Percentiles rank a stretch among this genome's conserved stretches.
Evolutionary conservation across 805 yeast species (phyloP).

Genomic region (Saccharomyces paradoxus): DNA sequence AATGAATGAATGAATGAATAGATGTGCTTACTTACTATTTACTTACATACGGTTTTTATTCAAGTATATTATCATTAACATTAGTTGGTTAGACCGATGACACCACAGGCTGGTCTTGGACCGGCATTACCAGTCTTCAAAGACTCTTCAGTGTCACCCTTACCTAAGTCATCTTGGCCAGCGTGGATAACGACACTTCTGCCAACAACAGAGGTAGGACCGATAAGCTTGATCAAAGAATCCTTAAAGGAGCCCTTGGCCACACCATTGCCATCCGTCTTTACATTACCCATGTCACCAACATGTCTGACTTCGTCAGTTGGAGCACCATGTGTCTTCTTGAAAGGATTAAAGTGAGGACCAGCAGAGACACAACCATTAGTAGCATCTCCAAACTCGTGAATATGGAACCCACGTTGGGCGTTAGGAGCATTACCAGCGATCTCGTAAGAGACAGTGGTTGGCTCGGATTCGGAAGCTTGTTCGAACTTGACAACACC

Average conservation of each 20-base stretch:
- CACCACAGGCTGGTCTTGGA: slow-evolving; percentile 97
- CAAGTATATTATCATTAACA: neutral
- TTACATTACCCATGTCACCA: slow-evolving; percentile 94
- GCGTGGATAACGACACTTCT: slow-evolving; percentile 93
- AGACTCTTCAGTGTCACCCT: slow-evolving; percentile 87
- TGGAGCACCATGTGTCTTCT: slow-evolving; percentile 88
- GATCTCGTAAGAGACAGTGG: slow-evolving; percentile 82
- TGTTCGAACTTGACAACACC: slow-evolving; percentile 89
- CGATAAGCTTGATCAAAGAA: slow-evolving; percentile 66
- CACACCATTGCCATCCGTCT: slow-evolving; percentile 78
- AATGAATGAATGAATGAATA: neutral
- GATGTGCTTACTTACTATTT: neutral
- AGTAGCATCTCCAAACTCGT: slow-evolving; percentile 91
- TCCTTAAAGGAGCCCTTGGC: slow-evolving; percentile 89
- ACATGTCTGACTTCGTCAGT: slow-evolving; percentile 39
- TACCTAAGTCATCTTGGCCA: slow-evolving; percentile 89
- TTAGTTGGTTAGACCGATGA: slow-evolving; percentile 53
- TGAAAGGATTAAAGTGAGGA: slow-evolving; percentile 92
- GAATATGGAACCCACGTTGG: slow-evolving; percentile 94
- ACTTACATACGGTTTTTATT: neutral
- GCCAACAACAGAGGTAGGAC: slow-evolving; percentile 82
- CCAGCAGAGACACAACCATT: slow-evolving; percentile 99
- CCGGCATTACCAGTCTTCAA: slow-evolving; percentile 97
- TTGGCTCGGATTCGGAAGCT: slow-evolving; percentile 66
- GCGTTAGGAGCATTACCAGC: slow-evolving; percentile 84